Evolutionary conservation across 2,329 filamentous ascomycete genomes (phyloP).

Genomic region (Calcarisporium arbuscula): DNA sequence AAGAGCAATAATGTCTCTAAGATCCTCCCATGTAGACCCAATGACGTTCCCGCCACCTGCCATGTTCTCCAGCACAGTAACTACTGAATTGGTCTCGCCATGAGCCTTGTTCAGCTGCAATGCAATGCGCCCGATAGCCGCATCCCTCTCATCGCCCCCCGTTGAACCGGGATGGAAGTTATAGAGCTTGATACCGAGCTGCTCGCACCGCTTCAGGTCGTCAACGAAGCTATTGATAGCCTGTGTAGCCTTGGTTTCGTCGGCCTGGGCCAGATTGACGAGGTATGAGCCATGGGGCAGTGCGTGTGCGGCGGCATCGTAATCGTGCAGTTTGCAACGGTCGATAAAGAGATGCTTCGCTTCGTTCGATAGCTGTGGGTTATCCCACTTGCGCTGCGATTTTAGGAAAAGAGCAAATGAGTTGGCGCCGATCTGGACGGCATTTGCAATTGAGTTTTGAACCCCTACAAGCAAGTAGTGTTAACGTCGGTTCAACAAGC

Average conservation of each 20-base stretch:
- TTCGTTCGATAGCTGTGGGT: slow-evolving; percentile 65
- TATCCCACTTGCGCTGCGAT: slow-evolving; percentile 91
- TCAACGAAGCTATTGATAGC: slow-evolving; percentile 83
- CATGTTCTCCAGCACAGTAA: slow-evolving; percentile 93
- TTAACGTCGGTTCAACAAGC: too few relatives aligned
- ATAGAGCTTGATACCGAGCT: slow-evolving; percentile 83
- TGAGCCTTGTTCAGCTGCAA: slow-evolving; percentile 77
- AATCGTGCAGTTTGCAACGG: slow-evolving; percentile 61
- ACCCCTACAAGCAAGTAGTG: slow-evolving; percentile 58
- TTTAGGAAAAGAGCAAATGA: slow-evolving; percentile 94
- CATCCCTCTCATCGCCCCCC: slow-evolving; percentile 57
- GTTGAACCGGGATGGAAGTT: slow-evolving; percentile 95
- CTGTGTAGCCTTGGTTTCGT: slow-evolving; percentile 72
- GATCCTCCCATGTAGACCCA: slow-evolving; percentile 77
- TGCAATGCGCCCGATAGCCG: slow-evolving; percentile 74
- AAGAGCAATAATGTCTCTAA: slow-evolving; percentile 73
- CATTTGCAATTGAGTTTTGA: slow-evolving; percentile 78
- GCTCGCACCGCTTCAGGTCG: slow-evolving; percentile 78
- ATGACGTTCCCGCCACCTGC: slow-evolving; percentile 83
- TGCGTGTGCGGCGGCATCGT: slow-evolving; percentile 65
- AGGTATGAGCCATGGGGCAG: slow-evolving; percentile 95
- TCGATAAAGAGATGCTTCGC: slow-evolving; percentile 63
- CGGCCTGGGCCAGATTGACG: slow-evolving; percentile 86
- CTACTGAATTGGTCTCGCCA: slow-evolving; percentile 64
- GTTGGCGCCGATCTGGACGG: slow-evolving; percentile 78